phyloP scores from a whole-genome alignment of 2,329 filamentous ascomycete species.

The Grosmannia serpens region DNA sequence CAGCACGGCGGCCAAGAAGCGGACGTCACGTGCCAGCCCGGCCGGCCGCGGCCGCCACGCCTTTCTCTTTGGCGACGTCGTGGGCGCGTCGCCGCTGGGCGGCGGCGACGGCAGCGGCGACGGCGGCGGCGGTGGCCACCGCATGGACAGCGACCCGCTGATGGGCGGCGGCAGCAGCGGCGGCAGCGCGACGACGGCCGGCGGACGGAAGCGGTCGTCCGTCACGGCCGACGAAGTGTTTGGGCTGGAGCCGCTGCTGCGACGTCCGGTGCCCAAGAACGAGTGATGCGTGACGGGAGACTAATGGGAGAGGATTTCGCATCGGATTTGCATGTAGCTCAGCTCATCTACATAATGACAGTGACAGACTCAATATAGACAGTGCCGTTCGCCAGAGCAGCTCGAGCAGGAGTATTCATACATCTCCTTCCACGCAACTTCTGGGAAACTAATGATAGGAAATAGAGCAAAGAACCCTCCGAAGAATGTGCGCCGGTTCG shows the following conservation, averaged over 20 bases:
- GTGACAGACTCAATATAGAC: background rate
- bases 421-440: background rate
- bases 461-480: background rate
- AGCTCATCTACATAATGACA: background rate
- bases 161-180: background rate
- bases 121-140: slow-evolving; percentile 16
- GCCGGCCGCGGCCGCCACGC: slow-evolving; percentile 43
- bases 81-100: slow-evolving; percentile 11
- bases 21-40: slow-evolving; percentile 15
- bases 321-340: background rate
- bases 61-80: slow-evolving; percentile 47
- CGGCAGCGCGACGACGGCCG: slow-evolving; percentile 7
- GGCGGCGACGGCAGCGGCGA: slow-evolving; percentile 23
- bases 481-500: background rate
- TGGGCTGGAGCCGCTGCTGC: slow-evolving; percentile 41
- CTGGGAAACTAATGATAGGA: background rate
- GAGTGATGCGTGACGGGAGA: background rate
- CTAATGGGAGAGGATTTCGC: background rate
- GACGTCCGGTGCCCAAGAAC: slow-evolving; percentile 12
- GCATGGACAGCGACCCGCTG: background rate
- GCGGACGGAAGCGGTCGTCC: slow-evolving; percentile 18
- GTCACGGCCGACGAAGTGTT: slow-evolving; percentile 39
- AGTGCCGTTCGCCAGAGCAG: too few relatives aligned
- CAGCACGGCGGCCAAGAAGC: background rate
- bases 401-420: too few relatives aligned